These are phyloP conservation scores for Phytopythium aichiense DNA, from an alignment of 352 stramenopile species.

Conservation along the genomic window DNA sequence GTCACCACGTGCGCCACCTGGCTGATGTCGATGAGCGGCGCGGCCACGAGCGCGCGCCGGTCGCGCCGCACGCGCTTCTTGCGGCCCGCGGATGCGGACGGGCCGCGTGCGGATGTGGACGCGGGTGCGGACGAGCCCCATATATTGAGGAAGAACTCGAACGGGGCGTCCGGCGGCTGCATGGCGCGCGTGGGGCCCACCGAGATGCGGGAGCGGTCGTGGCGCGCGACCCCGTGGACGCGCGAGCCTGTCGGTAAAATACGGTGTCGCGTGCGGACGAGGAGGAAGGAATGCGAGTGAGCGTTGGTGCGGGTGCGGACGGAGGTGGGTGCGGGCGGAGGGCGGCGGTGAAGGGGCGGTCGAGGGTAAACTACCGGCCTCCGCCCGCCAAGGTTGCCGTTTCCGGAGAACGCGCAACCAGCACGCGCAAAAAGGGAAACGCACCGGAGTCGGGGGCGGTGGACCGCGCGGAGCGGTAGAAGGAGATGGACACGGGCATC, in stretches of 20 bases:
- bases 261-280: slow-evolving; percentile 13
- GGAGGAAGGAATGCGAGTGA: not conserved
- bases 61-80: slow-evolving; percentile 24
- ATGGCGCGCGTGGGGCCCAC: slow-evolving; percentile 12
- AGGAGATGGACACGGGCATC: slow-evolving; percentile 47
- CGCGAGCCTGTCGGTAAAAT: slow-evolving; percentile 3
- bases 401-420: not conserved
- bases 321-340: not conserved
- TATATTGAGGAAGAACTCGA: slow-evolving; percentile 64
- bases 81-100: slow-evolving; percentile 10
- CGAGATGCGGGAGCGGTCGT: slow-evolving; percentile 16
- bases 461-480: slow-evolving; percentile 23
- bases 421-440: slow-evolving; percentile 1
- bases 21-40: slow-evolving; percentile 54
- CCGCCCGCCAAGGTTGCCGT: slow-evolving; percentile 13
- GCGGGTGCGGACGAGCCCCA: slow-evolving; percentile 21
- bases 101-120: slow-evolving; percentile 7
- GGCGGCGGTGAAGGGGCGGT: not conserved
- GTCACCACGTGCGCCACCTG: slow-evolving; percentile 74
- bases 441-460: not conserved
- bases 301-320: not conserved
- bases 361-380: not conserved
- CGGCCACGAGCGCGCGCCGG: slow-evolving; percentile 12
- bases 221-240: slow-evolving; percentile 25
- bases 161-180: slow-evolving; percentile 20